A percentile compares a stretch with the other conserved stretches of the same genome.
Conservation (phyloP, 169 alveolate genomes). For the Plasmodium cynomolgi region DNA sequence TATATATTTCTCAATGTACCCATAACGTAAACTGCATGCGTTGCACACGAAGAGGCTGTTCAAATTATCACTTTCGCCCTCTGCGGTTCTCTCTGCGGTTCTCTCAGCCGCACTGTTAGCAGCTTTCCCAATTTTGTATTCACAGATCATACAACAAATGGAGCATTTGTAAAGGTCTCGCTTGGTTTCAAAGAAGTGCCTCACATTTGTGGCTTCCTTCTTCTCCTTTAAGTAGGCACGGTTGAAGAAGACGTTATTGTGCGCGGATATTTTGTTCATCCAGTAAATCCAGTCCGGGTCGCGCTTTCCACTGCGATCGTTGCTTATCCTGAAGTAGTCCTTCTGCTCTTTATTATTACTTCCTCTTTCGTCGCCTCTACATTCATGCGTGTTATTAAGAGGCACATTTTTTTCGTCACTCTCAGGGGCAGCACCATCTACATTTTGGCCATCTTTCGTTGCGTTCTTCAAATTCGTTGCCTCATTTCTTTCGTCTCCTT, state of each 20-base stretch:
- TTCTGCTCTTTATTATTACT: background rate
- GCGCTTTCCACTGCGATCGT: background rate
- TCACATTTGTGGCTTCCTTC: background rate
- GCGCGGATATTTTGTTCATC: conserved; percentile 38
- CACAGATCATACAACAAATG: conserved; percentile 48
- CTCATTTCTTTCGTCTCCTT: background rate
- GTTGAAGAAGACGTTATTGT: conserved; percentile 22
- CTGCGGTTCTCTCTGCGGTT: background rate
- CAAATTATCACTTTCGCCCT: background rate
- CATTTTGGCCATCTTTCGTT: background rate
- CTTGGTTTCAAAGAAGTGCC: background rate
- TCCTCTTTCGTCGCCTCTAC: background rate
- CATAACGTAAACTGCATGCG: conserved; percentile 19
- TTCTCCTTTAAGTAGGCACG: conserved; percentile 24
- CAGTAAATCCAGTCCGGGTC: conserved; percentile 11
- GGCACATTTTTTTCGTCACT: background rate
- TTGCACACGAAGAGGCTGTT: conserved; percentile 18
- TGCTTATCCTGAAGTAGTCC: conserved; percentile 13
- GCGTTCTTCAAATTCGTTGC: background rate
- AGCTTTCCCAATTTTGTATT: background rate
- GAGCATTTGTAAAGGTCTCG: conserved; percentile 35
- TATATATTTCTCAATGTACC: background rate
- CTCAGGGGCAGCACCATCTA: background rate
- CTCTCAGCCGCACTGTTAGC: background rate
- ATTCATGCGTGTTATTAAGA: background rate